A percentile compares a stretch with the other conserved stretches of the same genome.
Evolutionary conservation across 2,329 filamentous ascomycete species (phyloP).

Genomic region (Paracamarosporium sp.): DNA sequence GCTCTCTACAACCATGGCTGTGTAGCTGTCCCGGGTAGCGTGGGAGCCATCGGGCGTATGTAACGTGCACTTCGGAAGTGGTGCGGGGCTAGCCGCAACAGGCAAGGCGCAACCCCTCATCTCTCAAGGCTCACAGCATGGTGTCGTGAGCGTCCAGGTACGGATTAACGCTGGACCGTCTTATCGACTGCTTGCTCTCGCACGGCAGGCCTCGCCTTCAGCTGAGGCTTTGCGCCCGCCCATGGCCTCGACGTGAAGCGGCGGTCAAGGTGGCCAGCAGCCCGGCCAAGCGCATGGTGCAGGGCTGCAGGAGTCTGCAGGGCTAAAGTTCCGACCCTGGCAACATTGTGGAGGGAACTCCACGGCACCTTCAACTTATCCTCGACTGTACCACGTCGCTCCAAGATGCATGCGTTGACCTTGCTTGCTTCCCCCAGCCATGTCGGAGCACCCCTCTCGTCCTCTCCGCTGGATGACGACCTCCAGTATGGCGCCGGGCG

Average conservation of each 20-base stretch:
- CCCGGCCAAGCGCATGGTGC: background rate
- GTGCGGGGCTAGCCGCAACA: background rate
- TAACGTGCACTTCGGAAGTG: no score
- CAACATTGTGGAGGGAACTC: background rate
- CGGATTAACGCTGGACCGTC: background rate
- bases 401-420: slow-evolving; percentile 3
- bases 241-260: no score
- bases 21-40: background rate
- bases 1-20: background rate
- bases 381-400: background rate
- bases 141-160: background rate
- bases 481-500: background rate
- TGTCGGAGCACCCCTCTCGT: background rate
- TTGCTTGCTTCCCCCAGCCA: background rate
- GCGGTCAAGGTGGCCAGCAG: background rate
- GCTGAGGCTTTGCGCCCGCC: no score
- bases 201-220: no score
- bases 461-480: background rate
- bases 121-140: background rate
- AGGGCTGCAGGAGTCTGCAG: background rate
- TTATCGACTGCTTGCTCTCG: background rate
- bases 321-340: slow-evolving; percentile 2
- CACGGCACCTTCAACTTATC: background rate
- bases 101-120: background rate
- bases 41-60: background rate